These are phyloP conservation scores for Rachicladosporium sp. DNA, from an alignment of 2,329 filamentous ascomycete genomes.

Conservation along the genomic window DNA sequence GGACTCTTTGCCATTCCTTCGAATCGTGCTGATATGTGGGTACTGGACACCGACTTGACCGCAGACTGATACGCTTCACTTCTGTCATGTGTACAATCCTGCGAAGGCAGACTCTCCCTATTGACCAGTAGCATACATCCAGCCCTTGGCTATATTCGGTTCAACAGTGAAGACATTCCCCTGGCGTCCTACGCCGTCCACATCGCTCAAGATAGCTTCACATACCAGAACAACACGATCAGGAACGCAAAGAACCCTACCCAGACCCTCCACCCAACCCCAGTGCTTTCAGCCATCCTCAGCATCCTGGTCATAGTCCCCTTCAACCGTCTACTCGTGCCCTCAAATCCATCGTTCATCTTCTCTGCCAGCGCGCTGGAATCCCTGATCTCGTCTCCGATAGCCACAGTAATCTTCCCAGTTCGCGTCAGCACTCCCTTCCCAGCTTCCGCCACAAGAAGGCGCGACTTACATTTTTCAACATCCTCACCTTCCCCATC, in stretches of 20 bases:
- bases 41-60: too few relatives aligned
- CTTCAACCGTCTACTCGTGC: constrained; percentile 63
- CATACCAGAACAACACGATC: constrained; percentile 73
- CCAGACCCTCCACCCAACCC: constrained; percentile 95
- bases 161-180: too few relatives aligned
- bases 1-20: too few relatives aligned
- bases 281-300: constrained; percentile 84
- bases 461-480: constrained; percentile 62
- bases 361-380: constrained; percentile 79
- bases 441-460: too few relatives aligned
- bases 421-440: too few relatives aligned
- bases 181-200: too few relatives aligned
- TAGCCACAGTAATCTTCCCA: constrained; percentile 64
- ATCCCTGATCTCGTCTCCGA: constrained; percentile 89
- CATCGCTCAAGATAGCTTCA: constrained; percentile 54
- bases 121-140: too few relatives aligned
- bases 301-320: constrained; percentile 98
- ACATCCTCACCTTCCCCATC: constrained; percentile 71
- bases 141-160: too few relatives aligned
- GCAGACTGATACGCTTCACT: too few relatives aligned
- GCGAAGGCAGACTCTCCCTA: too few relatives aligned
- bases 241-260: constrained; percentile 77
- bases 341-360: constrained; percentile 92
- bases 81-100: too few relatives aligned
- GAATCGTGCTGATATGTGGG: too few relatives aligned